These are phyloP conservation scores for Mycena galericulata DNA, from an alignment of 768 basidiomycete genomes.

Conservation along the genomic window DNA sequence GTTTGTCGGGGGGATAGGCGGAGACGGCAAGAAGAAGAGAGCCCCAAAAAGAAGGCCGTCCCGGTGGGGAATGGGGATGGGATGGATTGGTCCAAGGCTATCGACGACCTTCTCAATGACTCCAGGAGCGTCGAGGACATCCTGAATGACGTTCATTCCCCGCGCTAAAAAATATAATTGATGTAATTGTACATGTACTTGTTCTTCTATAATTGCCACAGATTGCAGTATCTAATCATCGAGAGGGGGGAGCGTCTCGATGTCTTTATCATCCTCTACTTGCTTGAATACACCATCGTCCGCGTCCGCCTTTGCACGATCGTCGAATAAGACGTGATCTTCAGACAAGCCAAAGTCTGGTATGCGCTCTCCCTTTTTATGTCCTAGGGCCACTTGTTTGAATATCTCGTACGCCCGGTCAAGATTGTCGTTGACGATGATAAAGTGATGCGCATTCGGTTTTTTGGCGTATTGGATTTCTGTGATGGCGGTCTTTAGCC, in stretches of 20 bases:
- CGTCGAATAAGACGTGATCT: too few species aligned
- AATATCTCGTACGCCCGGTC: conserved; percentile 86
- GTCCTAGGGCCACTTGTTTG: conserved; percentile 78
- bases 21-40: conserved; percentile 35
- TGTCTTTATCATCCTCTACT: neutral
- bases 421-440: conserved; percentile 92
- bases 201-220: conserved; percentile 1
- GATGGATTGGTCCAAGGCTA: conserved; percentile 56
- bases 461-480: conserved; percentile 90
- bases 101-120: conserved; percentile 47
- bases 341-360: too few species aligned
- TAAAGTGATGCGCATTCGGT: conserved; percentile 78
- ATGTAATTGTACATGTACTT: conserved; percentile 22
- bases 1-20: conserved; percentile 48
- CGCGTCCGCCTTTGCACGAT: too few species aligned
- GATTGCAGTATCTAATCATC: conserved; percentile 27
- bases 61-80: conserved; percentile 56
- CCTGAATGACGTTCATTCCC: conserved; percentile 22
- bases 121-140: conserved; percentile 31
- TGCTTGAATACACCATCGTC: too few species aligned
- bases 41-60: conserved; percentile 38
- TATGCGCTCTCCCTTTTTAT: conserved; percentile 2
- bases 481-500: conserved; percentile 79
- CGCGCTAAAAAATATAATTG: conserved; percentile 23
- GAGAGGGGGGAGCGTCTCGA: conserved; percentile 27